These are phyloP conservation scores for Babesia divergens DNA, from an alignment of 169 alveolate genomes.

Conservation along the genomic window DNA sequence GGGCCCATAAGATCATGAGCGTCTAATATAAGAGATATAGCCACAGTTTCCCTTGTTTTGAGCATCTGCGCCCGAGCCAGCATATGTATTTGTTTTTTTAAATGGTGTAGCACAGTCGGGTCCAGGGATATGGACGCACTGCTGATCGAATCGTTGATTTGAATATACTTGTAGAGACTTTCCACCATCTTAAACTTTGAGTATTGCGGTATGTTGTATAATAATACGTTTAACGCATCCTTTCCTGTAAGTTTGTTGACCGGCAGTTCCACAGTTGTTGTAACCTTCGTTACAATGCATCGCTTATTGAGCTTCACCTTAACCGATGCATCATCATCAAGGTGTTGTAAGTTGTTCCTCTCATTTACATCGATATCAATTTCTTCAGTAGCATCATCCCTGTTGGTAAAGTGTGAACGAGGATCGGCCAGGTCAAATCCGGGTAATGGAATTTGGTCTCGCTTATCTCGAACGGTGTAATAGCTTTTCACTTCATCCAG, in stretches of 20 bases:
- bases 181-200: not conserved
- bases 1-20: not conserved
- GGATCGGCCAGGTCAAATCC: slow-evolving; percentile 47
- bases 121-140: too few relatives aligned
- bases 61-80: slow-evolving; percentile 3
- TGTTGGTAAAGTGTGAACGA: slow-evolving; percentile 25
- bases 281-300: slow-evolving; percentile 28
- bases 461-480: slow-evolving; percentile 28
- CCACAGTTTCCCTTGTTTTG: slow-evolving; percentile 13
- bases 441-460: slow-evolving; percentile 10
- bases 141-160: not conserved
- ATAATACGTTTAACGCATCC: slow-evolving; percentile 13
- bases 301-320: slow-evolving; percentile 2
- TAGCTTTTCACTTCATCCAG: slow-evolving; percentile 7
- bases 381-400: slow-evolving; percentile 31
- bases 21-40: slow-evolving; percentile 35
- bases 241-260: slow-evolving; percentile 11
- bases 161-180: not conserved
- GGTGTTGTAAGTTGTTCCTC: not conserved
- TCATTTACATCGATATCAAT: not conserved
- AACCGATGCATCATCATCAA: not conserved
- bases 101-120: not conserved
- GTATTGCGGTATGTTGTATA: not conserved
- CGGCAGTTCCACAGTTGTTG: slow-evolving; percentile 27
- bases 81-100: not conserved